Evolutionary conservation across 2,329 filamentous ascomycete species (phyloP).

Genomic region (Xylariaceae sp.): DNA sequence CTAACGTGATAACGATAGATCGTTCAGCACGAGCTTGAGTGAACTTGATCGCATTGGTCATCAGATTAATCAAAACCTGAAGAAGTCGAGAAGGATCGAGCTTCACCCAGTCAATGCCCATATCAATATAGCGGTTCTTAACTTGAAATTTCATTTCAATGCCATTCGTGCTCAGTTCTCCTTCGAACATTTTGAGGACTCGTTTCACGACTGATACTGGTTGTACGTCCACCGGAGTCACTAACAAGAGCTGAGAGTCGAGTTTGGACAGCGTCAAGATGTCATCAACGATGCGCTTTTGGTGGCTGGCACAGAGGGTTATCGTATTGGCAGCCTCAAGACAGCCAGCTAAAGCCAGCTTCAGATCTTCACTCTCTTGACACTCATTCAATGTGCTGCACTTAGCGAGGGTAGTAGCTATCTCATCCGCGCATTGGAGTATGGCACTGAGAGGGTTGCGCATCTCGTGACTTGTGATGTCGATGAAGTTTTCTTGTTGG

Average conservation of each 20-base stretch:
- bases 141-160: slow-evolving; percentile 68
- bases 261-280: slow-evolving; percentile 65
- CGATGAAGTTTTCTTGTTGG: slow-evolving; percentile 68
- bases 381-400: slow-evolving; percentile 36
- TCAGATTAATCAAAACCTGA: slow-evolving; percentile 73
- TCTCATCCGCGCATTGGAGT: slow-evolving; percentile 73
- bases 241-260: slow-evolving; percentile 65
- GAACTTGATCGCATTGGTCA: slow-evolving; percentile 65
- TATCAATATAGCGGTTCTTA: slow-evolving; percentile 60
- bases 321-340: slow-evolving; percentile 80
- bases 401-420: slow-evolving; percentile 47
- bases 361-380: slow-evolving; percentile 44
- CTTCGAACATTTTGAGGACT: slow-evolving; percentile 75
- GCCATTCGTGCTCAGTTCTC: slow-evolving; percentile 66
- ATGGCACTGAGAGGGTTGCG: slow-evolving; percentile 72
- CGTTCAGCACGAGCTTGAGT: slow-evolving; percentile 57
- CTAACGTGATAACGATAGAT: slow-evolving; percentile 61
- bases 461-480: slow-evolving; percentile 73
- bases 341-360: slow-evolving; percentile 44
- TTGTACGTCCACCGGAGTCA: slow-evolving; percentile 67
- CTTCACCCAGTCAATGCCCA: slow-evolving; percentile 67
- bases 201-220: slow-evolving; percentile 64
- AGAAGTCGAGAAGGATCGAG: slow-evolving; percentile 71
- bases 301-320: slow-evolving; percentile 72
- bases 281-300: slow-evolving; percentile 69